Evolutionary conservation across 1,284 basidiomycete species (phyloP).

Genomic region (Puccinia horiana): DNA sequence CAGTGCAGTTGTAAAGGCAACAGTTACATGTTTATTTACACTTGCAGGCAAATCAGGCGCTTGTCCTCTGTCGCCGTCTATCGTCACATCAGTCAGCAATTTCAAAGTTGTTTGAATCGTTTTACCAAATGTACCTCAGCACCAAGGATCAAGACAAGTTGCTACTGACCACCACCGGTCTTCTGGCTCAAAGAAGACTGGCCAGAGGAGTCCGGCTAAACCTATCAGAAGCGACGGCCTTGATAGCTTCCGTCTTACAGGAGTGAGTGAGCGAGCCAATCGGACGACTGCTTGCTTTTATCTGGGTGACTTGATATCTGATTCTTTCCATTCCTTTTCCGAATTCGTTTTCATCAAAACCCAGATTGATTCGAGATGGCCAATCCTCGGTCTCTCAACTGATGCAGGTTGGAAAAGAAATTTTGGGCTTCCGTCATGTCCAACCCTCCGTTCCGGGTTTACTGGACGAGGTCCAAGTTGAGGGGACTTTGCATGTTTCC

Average conservation of each 20-base stretch:
- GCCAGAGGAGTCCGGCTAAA: slow-evolving; percentile 86
- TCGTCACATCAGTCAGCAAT: background rate
- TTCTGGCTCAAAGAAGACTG: slow-evolving; percentile 87
- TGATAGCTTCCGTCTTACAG: slow-evolving; percentile 87
- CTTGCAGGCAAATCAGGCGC: no score
- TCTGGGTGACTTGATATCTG: background rate
- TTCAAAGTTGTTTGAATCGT: background rate
- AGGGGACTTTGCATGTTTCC: slow-evolving; percentile 71
- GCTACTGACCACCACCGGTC: slow-evolving; percentile 68
- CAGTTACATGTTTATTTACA: no score
- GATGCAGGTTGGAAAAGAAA: slow-evolving; percentile 85
- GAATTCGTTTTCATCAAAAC: background rate
- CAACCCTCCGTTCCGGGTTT: slow-evolving; percentile 64
- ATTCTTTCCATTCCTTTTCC: background rate
- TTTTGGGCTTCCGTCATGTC: slow-evolving; percentile 89
- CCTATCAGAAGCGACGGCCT: slow-evolving; percentile 79
- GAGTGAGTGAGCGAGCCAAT: slow-evolving; percentile 62
- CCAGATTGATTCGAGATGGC: slow-evolving; percentile 81
- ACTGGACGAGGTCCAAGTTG: slow-evolving; percentile 78
- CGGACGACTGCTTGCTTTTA: background rate
- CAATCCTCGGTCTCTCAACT: slow-evolving; percentile 80
- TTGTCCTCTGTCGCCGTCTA: background rate
- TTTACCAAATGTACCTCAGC: slow-evolving; percentile 42
- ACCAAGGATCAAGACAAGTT: slow-evolving; percentile 52
- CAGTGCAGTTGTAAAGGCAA: no score